Conservation (phyloP, 108 stramenopile species). For the Conticribra guillardii region DNA sequence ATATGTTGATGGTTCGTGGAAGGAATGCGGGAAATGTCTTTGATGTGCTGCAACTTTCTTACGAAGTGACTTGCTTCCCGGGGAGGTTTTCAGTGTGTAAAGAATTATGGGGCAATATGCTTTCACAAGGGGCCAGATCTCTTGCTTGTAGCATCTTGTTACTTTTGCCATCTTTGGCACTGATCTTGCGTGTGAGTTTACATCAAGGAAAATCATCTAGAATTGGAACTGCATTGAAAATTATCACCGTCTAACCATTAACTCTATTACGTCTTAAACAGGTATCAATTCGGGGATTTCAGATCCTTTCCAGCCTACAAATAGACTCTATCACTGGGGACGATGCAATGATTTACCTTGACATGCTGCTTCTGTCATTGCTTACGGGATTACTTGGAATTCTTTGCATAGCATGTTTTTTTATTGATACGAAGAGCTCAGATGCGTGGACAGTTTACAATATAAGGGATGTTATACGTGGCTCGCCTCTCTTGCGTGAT, state of each 20-base stretch:
- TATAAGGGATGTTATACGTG: slow-evolving; percentile 10
- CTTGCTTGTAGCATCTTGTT: slow-evolving; percentile 29
- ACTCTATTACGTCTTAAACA: neutral
- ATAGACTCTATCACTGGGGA: slow-evolving; percentile 5
- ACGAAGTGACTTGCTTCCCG: slow-evolving; percentile 29
- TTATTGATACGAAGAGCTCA: slow-evolving; percentile 23
- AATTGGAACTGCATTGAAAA: too few relatives aligned
- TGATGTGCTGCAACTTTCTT: slow-evolving; percentile 28
- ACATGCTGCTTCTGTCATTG: slow-evolving; percentile 17
- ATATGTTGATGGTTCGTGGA: neutral
- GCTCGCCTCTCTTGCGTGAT: slow-evolving; percentile 28
- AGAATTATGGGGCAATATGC: slow-evolving; percentile 25
- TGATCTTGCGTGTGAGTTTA: neutral
- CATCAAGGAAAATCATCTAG: neutral
- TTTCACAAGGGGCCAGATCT: neutral
- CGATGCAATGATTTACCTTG: neutral
- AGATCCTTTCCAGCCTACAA: slow-evolving; percentile 10
- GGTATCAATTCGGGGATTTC: slow-evolving; percentile 14
- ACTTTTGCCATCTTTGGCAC: slow-evolving; percentile 9
- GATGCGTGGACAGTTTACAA: slow-evolving; percentile 32
- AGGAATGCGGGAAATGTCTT: slow-evolving; percentile 29
- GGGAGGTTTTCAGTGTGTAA: slow-evolving; percentile 17
- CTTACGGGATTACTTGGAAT: slow-evolving; percentile 29
- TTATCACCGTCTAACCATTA: neutral
- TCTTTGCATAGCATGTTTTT: slow-evolving; percentile 32